Conservation (phyloP, 495 filamentous ascomycete species). For the Penicillium crystallinum region DNA sequence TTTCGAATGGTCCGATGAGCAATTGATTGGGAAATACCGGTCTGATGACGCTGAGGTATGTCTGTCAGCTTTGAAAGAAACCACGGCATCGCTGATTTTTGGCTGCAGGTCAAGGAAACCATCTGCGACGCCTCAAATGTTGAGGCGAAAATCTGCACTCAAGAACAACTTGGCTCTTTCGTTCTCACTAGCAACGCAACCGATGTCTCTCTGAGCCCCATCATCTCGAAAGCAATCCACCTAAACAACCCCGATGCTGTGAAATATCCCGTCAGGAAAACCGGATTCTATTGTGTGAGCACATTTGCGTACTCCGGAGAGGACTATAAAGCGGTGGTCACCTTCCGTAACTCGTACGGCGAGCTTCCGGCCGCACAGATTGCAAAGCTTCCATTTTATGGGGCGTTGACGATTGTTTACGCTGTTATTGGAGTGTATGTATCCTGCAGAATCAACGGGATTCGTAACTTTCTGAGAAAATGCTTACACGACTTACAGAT, state of each 20-base stretch:
- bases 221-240: constrained; percentile 75
- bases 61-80: background rate
- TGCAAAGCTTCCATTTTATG: constrained; percentile 96
- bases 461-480: background rate
- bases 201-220: constrained; percentile 58
- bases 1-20: constrained; percentile 87
- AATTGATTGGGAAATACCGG: constrained; percentile 59
- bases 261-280: constrained; percentile 77
- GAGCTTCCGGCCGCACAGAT: constrained; percentile 95
- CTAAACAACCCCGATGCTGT: constrained; percentile 68
- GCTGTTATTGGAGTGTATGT: constrained; percentile 72
- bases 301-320: constrained; percentile 58
- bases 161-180: constrained; percentile 75
- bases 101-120: constrained; percentile 52
- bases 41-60: constrained; percentile 33
- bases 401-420: constrained; percentile 89
- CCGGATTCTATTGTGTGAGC: constrained; percentile 93
- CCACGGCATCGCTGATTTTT: constrained; percentile 11
- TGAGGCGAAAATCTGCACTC: constrained; percentile 61
- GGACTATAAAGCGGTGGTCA: constrained; percentile 73
- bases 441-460: background rate
- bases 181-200: constrained; percentile 71
- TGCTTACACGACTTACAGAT: constrained; percentile 41
- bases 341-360: constrained; percentile 93
- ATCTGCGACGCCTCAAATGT: constrained; percentile 72